Base-by-base conservation (phyloP, 2,329 filamentous ascomycete genomes). In the Epichloe festucae region DNA sequence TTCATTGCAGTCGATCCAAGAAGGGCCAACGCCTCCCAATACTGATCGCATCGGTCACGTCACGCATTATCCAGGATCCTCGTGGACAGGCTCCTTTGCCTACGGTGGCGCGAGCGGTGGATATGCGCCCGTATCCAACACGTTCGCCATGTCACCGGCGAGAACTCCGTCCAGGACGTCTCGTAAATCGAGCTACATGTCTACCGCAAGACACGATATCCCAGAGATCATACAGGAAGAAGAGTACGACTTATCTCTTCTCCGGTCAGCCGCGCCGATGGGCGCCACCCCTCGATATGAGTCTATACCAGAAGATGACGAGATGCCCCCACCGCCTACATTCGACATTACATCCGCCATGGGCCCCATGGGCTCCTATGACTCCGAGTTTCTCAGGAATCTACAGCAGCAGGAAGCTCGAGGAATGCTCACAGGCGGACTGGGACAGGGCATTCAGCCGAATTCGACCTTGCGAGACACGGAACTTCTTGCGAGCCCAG, bases 361-460 rank as follows among this genome's bases (percentile, higher is more conserved):
- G 5, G 73, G 76, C 0, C 75, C 75, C 2, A 64, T 69, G 54
- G 68, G 67, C 3, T 56, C 63, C 2, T 71, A 75, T 42, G 72
- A 76, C 48, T 63, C 69, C 6, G 69, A 62, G 5, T 77, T 77
- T 48, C 54, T 74, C 41, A 69, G 62, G 54, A 65, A 65, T 2
- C 58, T 77, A 14, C 74, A 77, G 57, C 66, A 71, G 41, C 71
- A 78, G 54, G 79, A 82, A 59, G 73, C 77, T 2, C 70, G 65
- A 7, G 79, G 78, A 2, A 70, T 67, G 38, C 63, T 83, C 27
- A 82, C 78, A 0, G 76, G 78, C n/a, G 80, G 79, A 0, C 58
- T 83, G 11, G 79, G 80, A 2, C 65, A 67, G 36, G 80, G 79
- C 2, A 74, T 77, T 55, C 69, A 63, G 27, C 70, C 77, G 0